Base-by-base conservation (phyloP, 371 early-diverging fungal species). In the Rhizopus arrhizus region DNA sequence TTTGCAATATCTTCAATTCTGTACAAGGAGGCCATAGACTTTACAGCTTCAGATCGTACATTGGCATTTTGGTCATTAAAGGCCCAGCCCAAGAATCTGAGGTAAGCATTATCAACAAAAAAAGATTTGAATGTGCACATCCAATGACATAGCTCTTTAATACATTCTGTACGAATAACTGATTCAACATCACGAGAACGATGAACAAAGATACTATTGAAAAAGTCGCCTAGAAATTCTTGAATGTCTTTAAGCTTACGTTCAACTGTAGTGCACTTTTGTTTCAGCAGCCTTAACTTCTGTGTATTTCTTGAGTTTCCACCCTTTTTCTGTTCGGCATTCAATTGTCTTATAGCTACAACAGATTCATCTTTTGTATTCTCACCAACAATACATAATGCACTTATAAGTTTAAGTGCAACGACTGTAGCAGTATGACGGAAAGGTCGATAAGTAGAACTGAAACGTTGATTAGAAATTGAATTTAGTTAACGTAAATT, bases 171-270 rank as follows among this genome's bases (percentile, higher is more conserved):
- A n/a, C 98, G 89, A 61, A 97, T 92, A 0, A 82, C 61, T 4
- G 92, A 76, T 59, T 94, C 94, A 2, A 88, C 89, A 73, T 97
- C 98, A n/a, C 94, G 88, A 52, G 90, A 90, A 40, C 97, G 85
- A 67, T 92, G 90, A 29, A 89, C 82, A 77, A 95, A 96, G 8
- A 97, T 83, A 29, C 91, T 89, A 31, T 87, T 85, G 73, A 90
- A 91, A 49, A 91, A 77, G 43, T 85, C 87, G 8, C 68, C 63
- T 42, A 87, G 64, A 47, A 70, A 82, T n/a, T 74, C 73, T 32
- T 80, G 71, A 12, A 86, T 58, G 12, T 69, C 64, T 40, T 69
- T 64, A 7, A 70, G 63, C 38, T 70, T 75, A 2, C 58, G 46
- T 29, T 63, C 48, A 38, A 68, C 28, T 1, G 53, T 35, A 3